Conservation (phyloP, 2,329 filamentous ascomycete genomes). For the Cercospora sesami region DNA sequence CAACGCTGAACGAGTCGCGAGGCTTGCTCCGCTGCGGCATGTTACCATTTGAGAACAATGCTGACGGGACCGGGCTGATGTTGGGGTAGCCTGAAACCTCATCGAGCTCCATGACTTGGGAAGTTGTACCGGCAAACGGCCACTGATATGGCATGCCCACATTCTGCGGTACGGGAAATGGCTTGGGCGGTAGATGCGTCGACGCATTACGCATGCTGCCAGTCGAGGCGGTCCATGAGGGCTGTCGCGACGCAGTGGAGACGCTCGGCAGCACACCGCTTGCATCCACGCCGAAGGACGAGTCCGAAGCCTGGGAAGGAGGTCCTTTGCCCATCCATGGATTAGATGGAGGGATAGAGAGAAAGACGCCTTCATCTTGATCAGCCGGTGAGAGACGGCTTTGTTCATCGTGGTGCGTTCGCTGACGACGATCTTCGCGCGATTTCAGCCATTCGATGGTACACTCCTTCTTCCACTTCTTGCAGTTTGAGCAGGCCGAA, state of each 20-base stretch:
- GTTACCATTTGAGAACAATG: not conserved
- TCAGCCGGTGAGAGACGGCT: not conserved
- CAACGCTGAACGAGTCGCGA: conserved; percentile 2
- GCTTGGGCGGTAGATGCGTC: not conserved
- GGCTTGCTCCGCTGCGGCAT: not conserved
- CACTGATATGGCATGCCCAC: not conserved
- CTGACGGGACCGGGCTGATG: not conserved
- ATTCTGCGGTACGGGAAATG: not conserved
- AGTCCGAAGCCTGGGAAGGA: not conserved
- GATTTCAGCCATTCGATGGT: conserved; percentile 20
- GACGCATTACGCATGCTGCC: not conserved
- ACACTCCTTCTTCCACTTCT: conserved; percentile 21
- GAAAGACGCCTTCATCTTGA: conserved; percentile 3
- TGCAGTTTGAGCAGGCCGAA: conserved; percentile 20
- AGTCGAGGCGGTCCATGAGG: not conserved
- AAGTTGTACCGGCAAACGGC: not conserved
- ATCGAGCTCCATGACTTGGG: not conserved
- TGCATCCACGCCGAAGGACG: not conserved
- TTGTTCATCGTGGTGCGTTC: not conserved
- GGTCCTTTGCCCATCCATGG: conserved; percentile 5
- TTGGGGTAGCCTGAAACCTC: not conserved
- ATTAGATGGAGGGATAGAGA: not conserved
- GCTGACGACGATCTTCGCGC: conserved; percentile 12
- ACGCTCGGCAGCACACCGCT: not conserved
- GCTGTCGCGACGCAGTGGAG: conserved; percentile 4